These are phyloP conservation scores for Penicillium olsonii DNA, from an alignment of 2,329 filamentous ascomycete species.

Conservation along the genomic window DNA sequence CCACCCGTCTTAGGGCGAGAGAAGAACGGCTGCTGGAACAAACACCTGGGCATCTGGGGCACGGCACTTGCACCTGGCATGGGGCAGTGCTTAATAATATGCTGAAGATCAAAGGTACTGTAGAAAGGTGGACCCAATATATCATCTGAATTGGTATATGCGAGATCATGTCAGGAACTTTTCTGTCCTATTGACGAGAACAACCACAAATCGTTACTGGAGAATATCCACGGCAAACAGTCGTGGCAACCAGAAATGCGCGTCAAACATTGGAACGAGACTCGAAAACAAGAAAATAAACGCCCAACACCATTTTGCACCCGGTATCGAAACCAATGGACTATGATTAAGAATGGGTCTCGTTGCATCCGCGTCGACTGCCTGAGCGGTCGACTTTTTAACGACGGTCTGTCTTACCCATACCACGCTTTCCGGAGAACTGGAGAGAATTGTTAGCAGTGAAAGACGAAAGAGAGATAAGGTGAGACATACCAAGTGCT, in stretches of 20 bases:
- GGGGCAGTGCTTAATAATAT: background rate
- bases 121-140: conserved; percentile 2
- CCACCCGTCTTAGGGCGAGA: background rate
- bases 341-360: conserved; percentile 33
- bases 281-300: conserved; percentile 15
- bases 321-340: conserved; percentile 31
- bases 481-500: conserved; percentile 75
- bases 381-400: conserved; percentile 25
- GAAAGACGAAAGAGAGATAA: background rate
- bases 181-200: conserved; percentile 26
- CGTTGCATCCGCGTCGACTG: conserved; percentile 25
- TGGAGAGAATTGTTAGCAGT: conserved; percentile 44
- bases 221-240: conserved; percentile 19
- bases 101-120: background rate
- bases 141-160: conserved; percentile 29
- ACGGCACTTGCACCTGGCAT: too few species aligned
- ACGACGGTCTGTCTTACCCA: conserved; percentile 73
- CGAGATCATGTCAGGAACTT: conserved; percentile 31
- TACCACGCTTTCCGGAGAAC: conserved; percentile 88
- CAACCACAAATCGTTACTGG: conserved; percentile 21
- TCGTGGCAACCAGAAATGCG: conserved; percentile 13
- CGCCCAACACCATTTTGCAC: conserved; percentile 34
- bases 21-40: background rate
- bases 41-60: background rate
- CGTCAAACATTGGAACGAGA: conserved; percentile 20